Base-by-base conservation (phyloP, 75 land plant species). In the Cunninghamia lanceolata region DNA sequence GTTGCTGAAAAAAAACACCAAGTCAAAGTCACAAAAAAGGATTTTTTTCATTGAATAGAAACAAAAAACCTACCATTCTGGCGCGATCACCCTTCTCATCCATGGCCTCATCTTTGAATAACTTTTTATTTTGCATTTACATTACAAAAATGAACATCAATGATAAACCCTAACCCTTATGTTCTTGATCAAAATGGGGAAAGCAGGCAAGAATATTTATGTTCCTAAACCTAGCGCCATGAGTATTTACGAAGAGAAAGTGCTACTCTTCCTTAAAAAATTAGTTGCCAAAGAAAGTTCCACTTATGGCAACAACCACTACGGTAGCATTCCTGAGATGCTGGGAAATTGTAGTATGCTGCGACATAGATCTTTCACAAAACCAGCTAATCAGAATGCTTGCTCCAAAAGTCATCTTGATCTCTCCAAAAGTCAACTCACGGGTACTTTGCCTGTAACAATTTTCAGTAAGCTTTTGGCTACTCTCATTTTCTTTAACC, bases 31-130 rank as follows among this genome's bases (percentile, higher is more conserved):
- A 42, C 28, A 25, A 79, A 53, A 47, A 35, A 40, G 35, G 40
- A 21, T 25, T 63, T 25, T 8, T 4, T 7, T 21, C 32, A 83
- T 21, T 9, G 30, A 3, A 4, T 8, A 35, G 21, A 39, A 43
- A 28, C 8, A 59, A 25, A 54, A 85, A 54, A 40, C 92, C 68
- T 84, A 96, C 98, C 98, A 96, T 95, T 85, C 98, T 91, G 82
- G 98, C 98, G 13, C 98, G 94, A 82, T 95, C 98, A 40, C 98
- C 98, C 75, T 96, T 96, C 89, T 96, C 98, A 84, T 96, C 97
- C 56, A 89, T 91, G 42, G 98, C 98, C 71, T 96, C 98, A 87
- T 96, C 91, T 91, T 95, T 96, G 78, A 96, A 86, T 70, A 96
- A 84, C 83, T 42, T 90, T 30, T 93, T 95, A 40, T 85, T 56